Conservation (phyloP, 805 yeast genomes). For the Metschnikowia kofuensis region DNA sequence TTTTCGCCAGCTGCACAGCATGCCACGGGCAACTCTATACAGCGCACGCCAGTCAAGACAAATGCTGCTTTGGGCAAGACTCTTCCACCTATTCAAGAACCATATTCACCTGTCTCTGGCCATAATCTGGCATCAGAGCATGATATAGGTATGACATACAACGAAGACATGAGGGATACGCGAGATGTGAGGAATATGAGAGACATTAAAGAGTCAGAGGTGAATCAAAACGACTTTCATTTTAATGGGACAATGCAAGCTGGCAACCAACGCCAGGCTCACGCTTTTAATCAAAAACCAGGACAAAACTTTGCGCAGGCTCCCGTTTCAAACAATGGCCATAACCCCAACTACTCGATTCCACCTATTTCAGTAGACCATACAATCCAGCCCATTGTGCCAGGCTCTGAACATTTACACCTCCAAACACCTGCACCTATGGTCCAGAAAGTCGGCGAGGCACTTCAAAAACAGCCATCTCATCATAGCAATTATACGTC, state of each 20-base stretch:
- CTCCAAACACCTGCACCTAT: neutral
- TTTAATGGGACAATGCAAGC: too few species aligned
- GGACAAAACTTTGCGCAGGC: too few species aligned
- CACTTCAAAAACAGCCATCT: slow-evolving; percentile 16
- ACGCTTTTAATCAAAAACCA: too few species aligned
- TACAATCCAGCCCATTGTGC: neutral
- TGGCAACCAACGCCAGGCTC: too few species aligned
- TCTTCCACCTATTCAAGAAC: slow-evolving; percentile 11
- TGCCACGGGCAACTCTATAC: neutral
- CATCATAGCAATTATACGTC: slow-evolving; percentile 14
- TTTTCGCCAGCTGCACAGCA: neutral
- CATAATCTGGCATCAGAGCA: neutral
- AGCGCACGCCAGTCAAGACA: slow-evolving; percentile 3
- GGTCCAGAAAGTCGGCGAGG: neutral
- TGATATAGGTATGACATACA: neutral
- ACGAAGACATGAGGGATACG: neutral
- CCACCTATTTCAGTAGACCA: too few species aligned
- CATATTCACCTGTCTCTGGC: neutral
- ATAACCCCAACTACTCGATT: too few species aligned
- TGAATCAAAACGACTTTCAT: too few species aligned
- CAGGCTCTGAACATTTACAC: neutral
- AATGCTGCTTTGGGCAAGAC: slow-evolving; percentile 5
- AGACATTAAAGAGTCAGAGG: too few species aligned
- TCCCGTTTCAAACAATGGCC: too few species aligned
- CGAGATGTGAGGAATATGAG: too few species aligned